These are phyloP conservation scores for Calonectria multiphialidica DNA, from an alignment of 2,329 filamentous ascomycete genomes.

Conservation along the genomic window DNA sequence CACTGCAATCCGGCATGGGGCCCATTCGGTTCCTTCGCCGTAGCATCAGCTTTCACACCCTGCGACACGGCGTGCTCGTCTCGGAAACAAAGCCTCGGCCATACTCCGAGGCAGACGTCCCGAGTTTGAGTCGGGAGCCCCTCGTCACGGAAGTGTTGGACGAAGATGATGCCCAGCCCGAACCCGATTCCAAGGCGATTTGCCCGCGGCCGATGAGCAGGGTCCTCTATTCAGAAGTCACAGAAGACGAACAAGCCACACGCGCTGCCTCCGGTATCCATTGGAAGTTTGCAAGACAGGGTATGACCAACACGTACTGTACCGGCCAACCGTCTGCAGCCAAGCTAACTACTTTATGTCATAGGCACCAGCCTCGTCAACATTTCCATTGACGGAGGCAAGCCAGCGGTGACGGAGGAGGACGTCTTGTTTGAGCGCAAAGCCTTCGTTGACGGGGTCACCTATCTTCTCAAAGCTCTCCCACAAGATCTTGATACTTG, in stretches of 20 bases:
- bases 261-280: conserved; percentile 47
- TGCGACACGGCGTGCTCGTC: conserved; percentile 32
- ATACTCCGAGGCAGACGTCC: conserved; percentile 35
- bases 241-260: conserved; percentile 33
- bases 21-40: conserved; percentile 62
- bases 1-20: conserved; percentile 64
- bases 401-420: conserved; percentile 39
- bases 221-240: conserved; percentile 41
- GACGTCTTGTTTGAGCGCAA: conserved; percentile 60
- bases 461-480: conserved; percentile 73
- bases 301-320: conserved; percentile 26
- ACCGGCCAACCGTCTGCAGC: background rate
- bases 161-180: conserved; percentile 12
- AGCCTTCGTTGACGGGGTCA: conserved; percentile 73
- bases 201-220: conserved; percentile 37
- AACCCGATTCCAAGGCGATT: conserved; percentile 18
- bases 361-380: conserved; percentile 44
- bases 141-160: conserved; percentile 29
- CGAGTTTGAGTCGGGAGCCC: conserved; percentile 24
- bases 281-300: conserved; percentile 50
- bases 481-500: conserved; percentile 67
- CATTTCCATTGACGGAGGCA: conserved; percentile 44
- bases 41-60: conserved; percentile 50
- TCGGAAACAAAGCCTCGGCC: conserved; percentile 31
- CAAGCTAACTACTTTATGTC: background rate